Evolutionary conservation across 2,329 filamentous ascomycete genomes (phyloP).

Genomic region (Moelleriella libera): DNA sequence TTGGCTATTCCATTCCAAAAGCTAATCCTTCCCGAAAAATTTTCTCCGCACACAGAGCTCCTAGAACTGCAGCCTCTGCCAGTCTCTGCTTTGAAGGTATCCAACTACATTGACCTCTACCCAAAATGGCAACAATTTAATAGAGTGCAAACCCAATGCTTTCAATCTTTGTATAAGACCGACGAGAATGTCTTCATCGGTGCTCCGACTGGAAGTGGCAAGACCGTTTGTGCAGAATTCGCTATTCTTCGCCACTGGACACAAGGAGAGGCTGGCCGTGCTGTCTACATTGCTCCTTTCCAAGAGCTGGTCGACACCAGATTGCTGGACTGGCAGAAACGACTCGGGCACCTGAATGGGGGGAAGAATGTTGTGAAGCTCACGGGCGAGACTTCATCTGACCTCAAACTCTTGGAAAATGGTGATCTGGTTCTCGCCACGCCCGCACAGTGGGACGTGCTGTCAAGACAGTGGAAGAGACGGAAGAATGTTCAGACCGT

Average conservation of each 20-base stretch:
- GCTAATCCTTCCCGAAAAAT: slow-evolving; percentile 85
- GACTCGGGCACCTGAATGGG: slow-evolving; percentile 57
- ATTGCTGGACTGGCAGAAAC: slow-evolving; percentile 71
- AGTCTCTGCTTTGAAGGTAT: slow-evolving; percentile 73
- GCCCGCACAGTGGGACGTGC: slow-evolving; percentile 85
- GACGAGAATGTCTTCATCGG: slow-evolving; percentile 92
- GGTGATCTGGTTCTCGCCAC: slow-evolving; percentile 88
- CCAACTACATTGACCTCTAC: slow-evolving; percentile 72
- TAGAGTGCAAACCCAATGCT: slow-evolving; percentile 93
- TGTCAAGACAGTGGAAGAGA: slow-evolving; percentile 92
- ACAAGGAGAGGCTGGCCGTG: slow-evolving; percentile 41
- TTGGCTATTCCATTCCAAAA: slow-evolving; percentile 91
- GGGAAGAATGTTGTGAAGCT: slow-evolving; percentile 88
- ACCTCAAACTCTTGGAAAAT: slow-evolving; percentile 75
- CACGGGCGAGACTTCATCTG: slow-evolving; percentile 81
- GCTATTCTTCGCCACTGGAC: slow-evolving; percentile 81
- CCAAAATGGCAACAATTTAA: slow-evolving; percentile 82
- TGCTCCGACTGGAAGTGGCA: slow-evolving; percentile 86
- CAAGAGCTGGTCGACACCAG: slow-evolving; percentile 82
- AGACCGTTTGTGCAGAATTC: slow-evolving; percentile 94
- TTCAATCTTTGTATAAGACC: slow-evolving; percentile 81
- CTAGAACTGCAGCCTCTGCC: slow-evolving; percentile 86
- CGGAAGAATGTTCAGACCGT: slow-evolving; percentile 90
- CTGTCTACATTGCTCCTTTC: slow-evolving; percentile 89
- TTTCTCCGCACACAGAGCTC: slow-evolving; percentile 83